phyloP scores from a whole-genome alignment of 2,329 filamentous ascomycete species.

The Exophiala calicioides region DNA sequence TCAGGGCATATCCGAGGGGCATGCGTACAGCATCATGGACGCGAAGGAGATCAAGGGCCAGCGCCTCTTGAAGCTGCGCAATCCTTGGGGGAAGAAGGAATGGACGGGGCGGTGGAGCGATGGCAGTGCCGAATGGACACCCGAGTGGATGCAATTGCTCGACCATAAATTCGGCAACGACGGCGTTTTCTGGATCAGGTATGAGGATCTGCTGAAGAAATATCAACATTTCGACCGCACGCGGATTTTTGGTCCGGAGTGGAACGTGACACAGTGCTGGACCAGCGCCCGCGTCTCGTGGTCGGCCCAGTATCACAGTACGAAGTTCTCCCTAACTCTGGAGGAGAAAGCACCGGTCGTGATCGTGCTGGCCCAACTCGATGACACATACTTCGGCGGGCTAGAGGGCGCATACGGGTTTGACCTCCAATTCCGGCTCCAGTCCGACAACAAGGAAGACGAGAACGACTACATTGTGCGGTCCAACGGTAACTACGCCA shows the following conservation, averaged over 20 bases:
- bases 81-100: constrained; percentile 79
- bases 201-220: constrained; percentile 58
- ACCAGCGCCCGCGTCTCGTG: constrained; percentile 61
- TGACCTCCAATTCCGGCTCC: constrained; percentile 59
- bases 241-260: constrained; percentile 61
- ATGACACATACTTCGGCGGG: constrained; percentile 62
- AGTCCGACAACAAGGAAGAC: constrained; percentile 53
- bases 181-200: constrained; percentile 65
- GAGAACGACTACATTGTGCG: constrained; percentile 61
- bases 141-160: constrained; percentile 73
- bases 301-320: constrained; percentile 60
- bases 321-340: constrained; percentile 59
- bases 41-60: constrained; percentile 62
- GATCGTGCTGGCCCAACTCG: constrained; percentile 61
- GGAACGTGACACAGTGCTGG: constrained; percentile 64
- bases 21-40: constrained; percentile 62
- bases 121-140: constrained; percentile 81
- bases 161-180: constrained; percentile 76
- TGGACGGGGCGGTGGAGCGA: constrained; percentile 83
- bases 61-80: constrained; percentile 62
- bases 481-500: constrained; percentile 58
- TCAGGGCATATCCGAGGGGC: constrained; percentile 48
- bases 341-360: constrained; percentile 56
- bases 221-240: constrained; percentile 64
- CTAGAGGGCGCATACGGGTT: constrained; percentile 60